Percentiles rank a stretch among this genome's conserved stretches.
These are phyloP conservation scores for Claviceps sp. DNA, from an alignment of 2,329 filamentous ascomycete species.

Conservation along the genomic window DNA sequence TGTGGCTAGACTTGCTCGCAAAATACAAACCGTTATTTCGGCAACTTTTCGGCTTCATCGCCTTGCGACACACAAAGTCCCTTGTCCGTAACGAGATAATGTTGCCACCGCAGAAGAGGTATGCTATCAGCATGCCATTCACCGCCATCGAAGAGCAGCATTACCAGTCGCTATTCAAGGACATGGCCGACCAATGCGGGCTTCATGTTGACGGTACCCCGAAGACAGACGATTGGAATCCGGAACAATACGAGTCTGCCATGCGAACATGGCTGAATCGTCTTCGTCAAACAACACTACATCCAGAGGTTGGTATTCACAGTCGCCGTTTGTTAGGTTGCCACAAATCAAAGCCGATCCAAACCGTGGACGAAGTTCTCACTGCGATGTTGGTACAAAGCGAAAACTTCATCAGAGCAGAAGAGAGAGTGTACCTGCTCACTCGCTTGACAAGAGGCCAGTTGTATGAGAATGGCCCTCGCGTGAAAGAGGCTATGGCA, in stretches of 20 bases:
- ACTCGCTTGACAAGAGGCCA: slow-evolving; percentile 59
- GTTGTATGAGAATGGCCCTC: slow-evolving; percentile 60
- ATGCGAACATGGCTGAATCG: slow-evolving; percentile 73
- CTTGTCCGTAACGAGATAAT: slow-evolving; percentile 64
- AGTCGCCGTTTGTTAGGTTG: slow-evolving; percentile 51
- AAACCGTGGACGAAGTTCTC: slow-evolving; percentile 76
- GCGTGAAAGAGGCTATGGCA: slow-evolving; percentile 51
- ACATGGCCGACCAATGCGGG: slow-evolving; percentile 59
- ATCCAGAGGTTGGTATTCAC: slow-evolving; percentile 64
- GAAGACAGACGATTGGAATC: slow-evolving; percentile 46
- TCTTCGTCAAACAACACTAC: slow-evolving; percentile 70
- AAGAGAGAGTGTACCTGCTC: slow-evolving; percentile 54
- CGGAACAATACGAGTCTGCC: slow-evolving; percentile 47
- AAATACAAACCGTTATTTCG: slow-evolving; percentile 51
- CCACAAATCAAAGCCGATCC: slow-evolving; percentile 50
- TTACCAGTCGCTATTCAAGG: slow-evolving; percentile 61
- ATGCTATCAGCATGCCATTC: slow-evolving; percentile 81
- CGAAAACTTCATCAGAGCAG: slow-evolving; percentile 48
- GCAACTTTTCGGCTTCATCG: slow-evolving; percentile 55
- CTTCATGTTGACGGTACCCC: slow-evolving; percentile 53
- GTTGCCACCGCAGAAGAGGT: slow-evolving; percentile 70
- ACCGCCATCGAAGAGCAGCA: slow-evolving; percentile 84
- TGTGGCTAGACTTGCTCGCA: slow-evolving; percentile 56
- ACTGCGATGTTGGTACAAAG: slow-evolving; percentile 86
- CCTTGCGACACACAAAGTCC: slow-evolving; percentile 77